These are phyloP conservation scores for Septoria linicola DNA, from an alignment of 2,329 filamentous ascomycete species.

Conservation along the genomic window DNA sequence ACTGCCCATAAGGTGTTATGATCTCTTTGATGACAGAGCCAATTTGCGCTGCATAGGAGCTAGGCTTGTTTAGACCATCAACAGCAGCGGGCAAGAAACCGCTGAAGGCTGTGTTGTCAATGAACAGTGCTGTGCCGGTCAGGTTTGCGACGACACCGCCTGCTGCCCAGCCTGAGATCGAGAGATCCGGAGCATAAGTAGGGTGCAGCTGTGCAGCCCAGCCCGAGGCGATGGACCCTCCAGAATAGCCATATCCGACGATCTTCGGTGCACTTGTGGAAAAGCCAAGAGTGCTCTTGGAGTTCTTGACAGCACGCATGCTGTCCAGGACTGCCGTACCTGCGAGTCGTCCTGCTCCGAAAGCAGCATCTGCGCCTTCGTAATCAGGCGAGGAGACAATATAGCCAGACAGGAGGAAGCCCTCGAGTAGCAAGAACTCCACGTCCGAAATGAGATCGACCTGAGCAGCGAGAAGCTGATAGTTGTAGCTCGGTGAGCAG, in stretches of 20 bases:
- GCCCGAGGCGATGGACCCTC: constrained; percentile 54
- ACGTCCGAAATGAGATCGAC: constrained; percentile 25
- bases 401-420: constrained; percentile 27
- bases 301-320: constrained; percentile 43
- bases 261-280: constrained; percentile 31
- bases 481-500: constrained; percentile 43
- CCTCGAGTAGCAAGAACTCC: constrained; percentile 29
- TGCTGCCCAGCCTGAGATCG: constrained; percentile 49
- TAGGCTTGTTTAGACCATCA: constrained; percentile 26
- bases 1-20: constrained; percentile 27
- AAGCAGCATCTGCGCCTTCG: constrained; percentile 37
- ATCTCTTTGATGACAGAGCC: constrained; percentile 23
- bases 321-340: constrained; percentile 47
- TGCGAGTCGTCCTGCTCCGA: constrained; percentile 39
- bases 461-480: constrained; percentile 28
- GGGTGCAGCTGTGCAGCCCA: too few species aligned
- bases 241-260: constrained; percentile 57
- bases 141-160: constrained; percentile 51
- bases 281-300: constrained; percentile 30
- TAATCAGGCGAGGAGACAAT: constrained; percentile 45
- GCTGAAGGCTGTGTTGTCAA: constrained; percentile 30
- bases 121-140: constrained; percentile 30
- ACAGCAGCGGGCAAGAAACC: constrained; percentile 34
- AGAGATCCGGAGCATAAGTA: constrained; percentile 49
- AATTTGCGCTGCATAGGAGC: constrained; percentile 30